Evolutionary conservation across 129 eudicot genomes (phyloP).

Genomic region (Chrysanthemum makinoi): DNA sequence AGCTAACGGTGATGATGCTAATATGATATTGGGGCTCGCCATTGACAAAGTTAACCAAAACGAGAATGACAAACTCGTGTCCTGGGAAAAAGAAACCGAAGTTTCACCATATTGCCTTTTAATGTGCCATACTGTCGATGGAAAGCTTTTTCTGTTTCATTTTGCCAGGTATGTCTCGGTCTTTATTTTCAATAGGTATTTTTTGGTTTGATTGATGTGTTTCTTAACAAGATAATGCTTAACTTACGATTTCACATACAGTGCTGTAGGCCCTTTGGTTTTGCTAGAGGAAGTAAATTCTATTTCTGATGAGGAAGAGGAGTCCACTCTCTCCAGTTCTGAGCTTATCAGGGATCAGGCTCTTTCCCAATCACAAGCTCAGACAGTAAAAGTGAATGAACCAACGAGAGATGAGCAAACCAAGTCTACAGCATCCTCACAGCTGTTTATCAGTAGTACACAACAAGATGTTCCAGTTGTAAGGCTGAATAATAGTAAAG

Average conservation of each 20-base stretch:
- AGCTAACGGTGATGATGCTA: conserved; percentile 84
- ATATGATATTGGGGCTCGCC: conserved; percentile 64
- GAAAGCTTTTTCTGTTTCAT: conserved; percentile 65
- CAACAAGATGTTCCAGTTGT: conserved; percentile 30
- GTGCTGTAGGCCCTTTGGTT: conserved; percentile 52
- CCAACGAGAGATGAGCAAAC: conserved; percentile 1
- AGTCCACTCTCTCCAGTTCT: conserved; percentile 21
- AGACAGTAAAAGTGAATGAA: conserved; percentile 31
- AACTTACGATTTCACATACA: conserved; percentile 30
- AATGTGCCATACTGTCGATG: conserved; percentile 74
- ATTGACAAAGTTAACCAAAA: conserved; percentile 53
- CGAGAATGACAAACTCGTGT: conserved; percentile 39
- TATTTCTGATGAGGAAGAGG: conserved; percentile 50
- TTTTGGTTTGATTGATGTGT: conserved; percentile 20
- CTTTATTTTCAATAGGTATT: background rate
- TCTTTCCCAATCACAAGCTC: conserved; percentile 19
- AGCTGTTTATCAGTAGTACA: conserved; percentile 26
- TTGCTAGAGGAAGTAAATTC: conserved; percentile 31
- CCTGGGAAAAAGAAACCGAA: conserved; percentile 72
- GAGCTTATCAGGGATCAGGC: conserved; percentile 28
- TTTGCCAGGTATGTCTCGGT: conserved; percentile 62
- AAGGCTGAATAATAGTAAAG: conserved; percentile 25
- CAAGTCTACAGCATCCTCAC: conserved; percentile 1
- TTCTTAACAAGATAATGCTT: conserved; percentile 10
- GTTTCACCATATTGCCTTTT: conserved; percentile 78